phyloP scores from a whole-genome alignment of 2,329 filamentous ascomycete species.

The Podosphaera leucotricha region DNA sequence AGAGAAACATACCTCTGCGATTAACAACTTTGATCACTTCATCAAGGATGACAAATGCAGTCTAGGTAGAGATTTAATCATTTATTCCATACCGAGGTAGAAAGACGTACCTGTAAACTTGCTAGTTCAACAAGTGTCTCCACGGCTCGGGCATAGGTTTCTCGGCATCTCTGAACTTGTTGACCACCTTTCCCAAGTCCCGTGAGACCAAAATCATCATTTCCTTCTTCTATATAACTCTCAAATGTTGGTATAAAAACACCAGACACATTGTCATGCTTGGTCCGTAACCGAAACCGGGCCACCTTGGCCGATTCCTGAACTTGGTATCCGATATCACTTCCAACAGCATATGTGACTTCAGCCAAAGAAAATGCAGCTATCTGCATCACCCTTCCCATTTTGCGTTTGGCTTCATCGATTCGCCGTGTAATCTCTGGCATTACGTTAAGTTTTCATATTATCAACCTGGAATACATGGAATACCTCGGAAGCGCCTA shows the following conservation, averaged over 20 bases:
- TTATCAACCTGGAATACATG: not conserved
- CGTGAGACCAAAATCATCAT: constrained; percentile 89
- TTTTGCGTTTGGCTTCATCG: constrained; percentile 97
- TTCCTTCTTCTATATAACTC: constrained; percentile 67
- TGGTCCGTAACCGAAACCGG: constrained; percentile 76
- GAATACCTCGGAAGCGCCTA: constrained; percentile 69
- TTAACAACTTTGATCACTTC: constrained; percentile 99
- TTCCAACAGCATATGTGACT: constrained; percentile 89
- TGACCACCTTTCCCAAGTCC: constrained; percentile 92
- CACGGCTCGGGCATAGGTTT: constrained; percentile 88
- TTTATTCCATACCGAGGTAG: not conserved
- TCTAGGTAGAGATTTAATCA: constrained; percentile 25
- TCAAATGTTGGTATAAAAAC: constrained; percentile 88
- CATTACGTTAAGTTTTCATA: not conserved
- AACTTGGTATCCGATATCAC: constrained; percentile 89
- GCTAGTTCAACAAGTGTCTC: constrained; percentile 90
- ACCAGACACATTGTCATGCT: constrained; percentile 96
- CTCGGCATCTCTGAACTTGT: constrained; percentile 81
- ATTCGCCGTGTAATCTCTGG: constrained; percentile 91
- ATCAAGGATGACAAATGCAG: constrained; percentile 90
- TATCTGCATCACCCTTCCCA: constrained; percentile 98
- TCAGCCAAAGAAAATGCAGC: constrained; percentile 93
- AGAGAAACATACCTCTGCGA: constrained; percentile 43
- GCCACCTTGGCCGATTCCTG: constrained; percentile 88
- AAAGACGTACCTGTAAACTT: constrained; percentile 45